Base-by-base conservation (phyloP, 495 filamentous ascomycete species). In the Podospora pseudocomata region DNA sequence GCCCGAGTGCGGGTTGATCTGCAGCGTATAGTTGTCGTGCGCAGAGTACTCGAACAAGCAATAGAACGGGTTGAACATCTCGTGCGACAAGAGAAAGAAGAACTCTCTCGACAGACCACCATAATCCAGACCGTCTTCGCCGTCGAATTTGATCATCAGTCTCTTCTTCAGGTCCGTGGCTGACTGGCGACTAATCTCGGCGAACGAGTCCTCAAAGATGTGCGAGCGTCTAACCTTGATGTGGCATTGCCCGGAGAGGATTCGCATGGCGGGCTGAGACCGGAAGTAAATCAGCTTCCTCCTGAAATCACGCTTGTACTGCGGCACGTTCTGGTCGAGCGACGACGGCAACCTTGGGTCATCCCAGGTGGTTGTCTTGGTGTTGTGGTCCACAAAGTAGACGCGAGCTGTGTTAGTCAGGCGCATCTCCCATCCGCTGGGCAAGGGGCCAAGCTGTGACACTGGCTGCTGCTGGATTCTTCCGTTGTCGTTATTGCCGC, bases 11-110 rank as follows among this genome's bases (percentile, higher is more conserved):
- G 95, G 95, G 82, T 99, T 99, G 83, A 99, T 99, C 81, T 99
- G 95, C 67, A 99, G 89, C 65, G 95, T 99, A 83, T 99, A 99
- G 83, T 99, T 99, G 87, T 99, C 95, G 83, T 99, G 95, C 32
- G 95, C 95, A 69, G 95, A 97, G 78, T 99, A 99, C 82, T 99
- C 95, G 83, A 99, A 99, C 59, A 99, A 86, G 81, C 95, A 99
- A 83, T 99, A 99, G 82, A 99, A 99, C 65, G 95, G 95, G 80
- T 99, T 99, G 82, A 99, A 99, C 95, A 99, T 99, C 84, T 99
- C 95, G 80, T 99, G 95, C n/a, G 95, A 98, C 55, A 99, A 87
- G 66, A 99, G 85, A 89, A 98, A 99, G 86, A 99, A 99, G 84
- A 98, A 99, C 80, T 99, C 95, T 86, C 95, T 90, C 23, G 95